Evolutionary conservation across 805 yeast species (phyloP), one percentile per base, ranked within the genome.

Genomic region (Kuraishia cidri): DNA sequence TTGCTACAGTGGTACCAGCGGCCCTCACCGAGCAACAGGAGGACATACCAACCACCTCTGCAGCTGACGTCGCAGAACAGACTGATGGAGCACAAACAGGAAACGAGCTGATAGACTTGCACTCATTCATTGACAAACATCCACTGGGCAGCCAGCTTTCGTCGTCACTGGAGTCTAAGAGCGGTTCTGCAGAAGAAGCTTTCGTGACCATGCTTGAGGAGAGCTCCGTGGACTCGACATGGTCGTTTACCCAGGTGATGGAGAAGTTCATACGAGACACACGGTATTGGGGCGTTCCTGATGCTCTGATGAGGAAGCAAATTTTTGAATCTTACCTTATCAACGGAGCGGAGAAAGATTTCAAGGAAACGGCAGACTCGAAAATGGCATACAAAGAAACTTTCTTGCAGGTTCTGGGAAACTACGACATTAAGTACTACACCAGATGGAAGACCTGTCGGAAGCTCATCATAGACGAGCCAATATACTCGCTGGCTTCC

Each of bases 201-300:
- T 86, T 79, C 47, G 44, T 63, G 12, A 50, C 58, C 3, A 61
- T 86, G 68, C 56, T 87, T 7, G 51, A 57, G 22, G 72, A 67
- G 1, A 54, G 67, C 24, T 56, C 64, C 6, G 84, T 86, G 3
- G 87, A 79, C 49, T 67, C 81, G 0, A 69, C 80, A 0, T 82
- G 90, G 88, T 68, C 92, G 0, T 85, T 85, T 52, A 72, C 68
- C 31, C 62, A 62, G 36, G 79, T 82, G 1, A 74, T 86, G 56
- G 66, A 71, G 15, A 54, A 57, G 12, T 70, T 80, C 36, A 65
- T 80, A 12, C 49, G 46, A 3, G 77, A 79, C 41, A 72, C 78
- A 2, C 59, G 76, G 11, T 87, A 83, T 46, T 82, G 90, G 88
- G 53, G 63, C 5, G 54, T 84, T 2, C 56, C 62, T 4, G 83